Percentiles rank a stretch among this genome's conserved stretches.
Evolutionary conservation across 2,329 filamentous ascomycete species (phyloP).

Genomic region (Neofusicoccum sp.): DNA sequence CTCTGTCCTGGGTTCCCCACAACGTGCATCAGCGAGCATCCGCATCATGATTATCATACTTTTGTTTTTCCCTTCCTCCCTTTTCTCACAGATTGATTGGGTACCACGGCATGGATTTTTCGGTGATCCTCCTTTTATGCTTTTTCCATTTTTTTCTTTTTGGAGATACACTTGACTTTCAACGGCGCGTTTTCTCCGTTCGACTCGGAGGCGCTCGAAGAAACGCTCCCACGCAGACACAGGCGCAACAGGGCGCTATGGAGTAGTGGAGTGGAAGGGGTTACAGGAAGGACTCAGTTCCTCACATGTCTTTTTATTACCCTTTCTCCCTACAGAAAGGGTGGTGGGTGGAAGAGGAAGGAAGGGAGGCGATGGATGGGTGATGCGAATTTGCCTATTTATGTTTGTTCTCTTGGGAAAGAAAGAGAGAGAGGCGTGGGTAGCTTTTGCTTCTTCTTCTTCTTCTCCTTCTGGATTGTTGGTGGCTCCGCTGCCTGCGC

Average conservation of each 20-base stretch:
- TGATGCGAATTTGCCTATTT: too few species aligned
- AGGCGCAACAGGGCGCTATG: background rate
- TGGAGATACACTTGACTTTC: background rate
- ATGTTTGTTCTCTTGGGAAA: too few species aligned
- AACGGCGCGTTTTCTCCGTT: background rate
- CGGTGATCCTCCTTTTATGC: too few species aligned
- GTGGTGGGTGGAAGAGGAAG: too few species aligned
- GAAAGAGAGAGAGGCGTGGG: too few species aligned
- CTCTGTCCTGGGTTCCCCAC: conserved; percentile 45
- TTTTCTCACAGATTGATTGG: background rate
- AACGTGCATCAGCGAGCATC: conserved; percentile 25
- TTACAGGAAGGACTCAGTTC: too few species aligned
- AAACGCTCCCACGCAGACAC: background rate
- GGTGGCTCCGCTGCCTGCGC: too few species aligned
- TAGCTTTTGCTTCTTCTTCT: too few species aligned
- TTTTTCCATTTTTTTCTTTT: background rate
- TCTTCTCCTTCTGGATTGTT: too few species aligned
- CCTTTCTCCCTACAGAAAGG: too few species aligned
- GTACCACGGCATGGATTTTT: background rate
- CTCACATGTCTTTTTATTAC: too few species aligned
- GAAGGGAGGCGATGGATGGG: too few species aligned
- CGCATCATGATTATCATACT: background rate
- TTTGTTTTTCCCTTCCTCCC: background rate
- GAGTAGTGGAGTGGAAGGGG: background rate
- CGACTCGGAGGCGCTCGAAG: background rate